phyloP scores from a whole-genome alignment of 495 filamentous ascomycete genomes.

The Trichoderma orchidacearum region DNA sequence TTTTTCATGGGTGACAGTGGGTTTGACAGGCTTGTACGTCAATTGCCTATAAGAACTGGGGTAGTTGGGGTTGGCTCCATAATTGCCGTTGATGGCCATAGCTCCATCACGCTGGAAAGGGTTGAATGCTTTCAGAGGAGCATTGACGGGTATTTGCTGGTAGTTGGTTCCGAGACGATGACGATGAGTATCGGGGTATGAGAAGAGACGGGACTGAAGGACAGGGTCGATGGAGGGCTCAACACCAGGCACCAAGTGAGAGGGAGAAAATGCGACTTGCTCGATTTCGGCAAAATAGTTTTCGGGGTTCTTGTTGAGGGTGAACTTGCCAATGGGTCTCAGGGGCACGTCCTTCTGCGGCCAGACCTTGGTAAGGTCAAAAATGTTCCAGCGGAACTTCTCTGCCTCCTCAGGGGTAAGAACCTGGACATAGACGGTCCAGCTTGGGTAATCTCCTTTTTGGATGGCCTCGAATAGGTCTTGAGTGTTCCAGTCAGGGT shows the following conservation, averaged over 20 bases:
- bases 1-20: slow-evolving; percentile 12
- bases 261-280: slow-evolving; percentile 69
- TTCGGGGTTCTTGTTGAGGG: slow-evolving; percentile 51
- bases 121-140: slow-evolving; percentile 17
- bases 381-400: slow-evolving; percentile 58
- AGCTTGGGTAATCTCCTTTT: slow-evolving; percentile 49
- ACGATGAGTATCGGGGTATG: slow-evolving; percentile 53
- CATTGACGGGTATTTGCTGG: slow-evolving; percentile 37
- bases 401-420: slow-evolving; percentile 58
- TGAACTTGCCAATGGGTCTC: slow-evolving; percentile 53
- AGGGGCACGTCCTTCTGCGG: slow-evolving; percentile 55
- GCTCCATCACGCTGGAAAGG: slow-evolving; percentile 30
- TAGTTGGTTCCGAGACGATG: slow-evolving; percentile 57
- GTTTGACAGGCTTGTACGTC: slow-evolving; percentile 6
- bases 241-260: slow-evolving; percentile 58
- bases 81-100: slow-evolving; percentile 23
- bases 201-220: slow-evolving; percentile 56
- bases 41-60: slow-evolving; percentile 13
- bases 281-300: slow-evolving; percentile 74
- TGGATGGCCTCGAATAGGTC: slow-evolving; percentile 61
- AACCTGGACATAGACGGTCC: slow-evolving; percentile 60
- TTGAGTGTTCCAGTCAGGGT: slow-evolving; percentile 59
- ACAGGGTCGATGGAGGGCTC: slow-evolving; percentile 46
- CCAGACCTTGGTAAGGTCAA: slow-evolving; percentile 78
- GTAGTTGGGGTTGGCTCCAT: slow-evolving; percentile 30